Percentiles rank a stretch among this genome's conserved stretches.
Evolutionary conservation across 164 flowering plant genomes (phyloP).

Genomic region (Annona squamosa): DNA sequence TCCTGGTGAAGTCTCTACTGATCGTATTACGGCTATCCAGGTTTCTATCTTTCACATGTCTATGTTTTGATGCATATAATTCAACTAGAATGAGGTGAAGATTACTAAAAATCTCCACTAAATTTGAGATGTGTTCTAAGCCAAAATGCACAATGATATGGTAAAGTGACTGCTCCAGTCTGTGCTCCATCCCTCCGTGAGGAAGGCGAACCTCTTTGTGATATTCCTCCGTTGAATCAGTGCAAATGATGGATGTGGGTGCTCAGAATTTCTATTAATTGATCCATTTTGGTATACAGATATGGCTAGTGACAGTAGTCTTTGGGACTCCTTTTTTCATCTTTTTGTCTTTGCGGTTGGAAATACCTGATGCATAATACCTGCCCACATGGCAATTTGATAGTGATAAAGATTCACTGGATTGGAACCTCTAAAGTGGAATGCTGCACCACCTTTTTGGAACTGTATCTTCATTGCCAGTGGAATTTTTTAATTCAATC

Average conservation of each 20-base stretch:
- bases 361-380: not conserved
- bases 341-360: not conserved
- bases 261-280: not conserved
- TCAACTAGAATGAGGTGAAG: not conserved
- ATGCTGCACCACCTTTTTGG: not conserved
- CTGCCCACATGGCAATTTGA: not conserved
- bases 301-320: not conserved
- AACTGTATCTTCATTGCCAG: not conserved
- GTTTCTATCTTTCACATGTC: conserved; percentile 22
- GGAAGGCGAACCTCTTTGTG: not conserved
- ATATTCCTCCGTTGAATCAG: not conserved
- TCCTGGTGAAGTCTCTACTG: conserved; percentile 67
- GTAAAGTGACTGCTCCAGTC: not conserved
- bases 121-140: not conserved
- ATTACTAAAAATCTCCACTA: not conserved
- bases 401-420: too few species aligned
- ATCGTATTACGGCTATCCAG: conserved; percentile 84
- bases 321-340: not conserved
- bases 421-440: too few species aligned
- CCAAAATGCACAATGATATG: not conserved
- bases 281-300: not conserved
- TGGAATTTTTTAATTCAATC: not conserved
- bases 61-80: not conserved
- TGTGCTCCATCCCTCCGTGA: not conserved
- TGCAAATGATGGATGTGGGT: not conserved